These are phyloP conservation scores for Plantago rigida DNA, from an alignment of 305 asterid genomes.

Conservation along the genomic window DNA sequence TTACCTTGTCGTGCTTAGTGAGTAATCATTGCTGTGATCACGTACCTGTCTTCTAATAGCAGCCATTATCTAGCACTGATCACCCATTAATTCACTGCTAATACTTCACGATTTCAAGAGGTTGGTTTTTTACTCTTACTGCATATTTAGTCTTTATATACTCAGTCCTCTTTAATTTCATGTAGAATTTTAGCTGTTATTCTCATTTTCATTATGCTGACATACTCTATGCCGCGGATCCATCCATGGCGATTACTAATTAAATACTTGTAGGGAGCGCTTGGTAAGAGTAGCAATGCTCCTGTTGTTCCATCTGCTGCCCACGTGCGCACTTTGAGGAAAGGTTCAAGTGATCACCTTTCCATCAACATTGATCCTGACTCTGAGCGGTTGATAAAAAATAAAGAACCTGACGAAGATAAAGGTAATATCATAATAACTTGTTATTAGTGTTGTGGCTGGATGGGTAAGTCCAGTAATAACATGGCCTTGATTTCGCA, in stretches of 20 bases:
- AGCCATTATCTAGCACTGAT: no score
- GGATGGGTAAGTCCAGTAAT: not conserved
- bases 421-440: slow-evolving; percentile 48
- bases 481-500: slow-evolving; percentile 28
- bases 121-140: no score
- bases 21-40: no score
- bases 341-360: slow-evolving; percentile 87
- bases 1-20: no score
- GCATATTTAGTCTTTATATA: no score
- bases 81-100: no score
- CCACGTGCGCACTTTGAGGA: slow-evolving; percentile 69
- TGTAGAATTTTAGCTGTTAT: not conserved
- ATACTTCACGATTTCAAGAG: no score
- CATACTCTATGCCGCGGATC: not conserved
- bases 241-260: not conserved
- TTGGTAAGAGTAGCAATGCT: slow-evolving; percentile 42
- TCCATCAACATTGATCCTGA: slow-evolving; percentile 76
- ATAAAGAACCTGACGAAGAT: slow-evolving; percentile 61
- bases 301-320: slow-evolving; percentile 65
- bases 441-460: not conserved
- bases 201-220: not conserved
- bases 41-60: no score
- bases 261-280: slow-evolving; percentile 50
- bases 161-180: no score
- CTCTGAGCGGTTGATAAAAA: slow-evolving; percentile 54